Evolutionary conservation across 768 basidiomycete species (phyloP).

Genomic region (Lentinula edodes): DNA sequence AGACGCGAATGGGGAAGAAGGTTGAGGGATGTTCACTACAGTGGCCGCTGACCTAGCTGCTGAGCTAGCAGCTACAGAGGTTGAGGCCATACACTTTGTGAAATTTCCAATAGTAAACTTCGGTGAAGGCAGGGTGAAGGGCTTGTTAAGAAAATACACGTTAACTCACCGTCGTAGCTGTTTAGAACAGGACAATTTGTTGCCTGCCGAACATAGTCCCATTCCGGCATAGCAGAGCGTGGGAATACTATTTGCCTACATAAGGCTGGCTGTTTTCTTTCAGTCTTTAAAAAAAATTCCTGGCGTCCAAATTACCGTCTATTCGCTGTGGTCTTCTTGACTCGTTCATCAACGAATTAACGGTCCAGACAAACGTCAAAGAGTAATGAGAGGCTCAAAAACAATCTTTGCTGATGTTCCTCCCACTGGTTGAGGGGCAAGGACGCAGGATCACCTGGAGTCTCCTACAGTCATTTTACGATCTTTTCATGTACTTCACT

Average conservation of each 20-base stretch:
- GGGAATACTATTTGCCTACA: constrained; percentile 10
- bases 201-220: background rate
- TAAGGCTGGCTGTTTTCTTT: constrained; percentile 15
- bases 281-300: constrained; percentile 22
- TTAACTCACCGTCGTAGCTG: background rate
- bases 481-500: constrained; percentile 3
- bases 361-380: constrained; percentile 90
- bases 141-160: background rate
- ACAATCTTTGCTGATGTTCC: constrained; percentile 90
- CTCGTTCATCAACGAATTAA: constrained; percentile 48
- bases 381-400: constrained; percentile 69
- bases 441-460: constrained; percentile 94
- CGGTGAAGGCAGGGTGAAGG: too few species aligned
- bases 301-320: constrained; percentile 86
- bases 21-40: constrained; percentile 13
- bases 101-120: background rate
- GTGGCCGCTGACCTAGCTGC: constrained; percentile 6
- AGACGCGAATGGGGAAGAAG: constrained; percentile 67
- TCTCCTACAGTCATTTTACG: constrained; percentile 45
- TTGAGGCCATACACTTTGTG: constrained; percentile 10
- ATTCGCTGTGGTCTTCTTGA: constrained; percentile 40
- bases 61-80: constrained; percentile 6
- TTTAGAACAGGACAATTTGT: background rate
- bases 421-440: constrained; percentile 86
- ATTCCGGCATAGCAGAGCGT: background rate